Percentiles rank a stretch among this genome's conserved stretches.
These are phyloP conservation scores for Trichocladium uniseriatum DNA, from an alignment of 495 filamentous ascomycete genomes.

Conservation along the genomic window DNA sequence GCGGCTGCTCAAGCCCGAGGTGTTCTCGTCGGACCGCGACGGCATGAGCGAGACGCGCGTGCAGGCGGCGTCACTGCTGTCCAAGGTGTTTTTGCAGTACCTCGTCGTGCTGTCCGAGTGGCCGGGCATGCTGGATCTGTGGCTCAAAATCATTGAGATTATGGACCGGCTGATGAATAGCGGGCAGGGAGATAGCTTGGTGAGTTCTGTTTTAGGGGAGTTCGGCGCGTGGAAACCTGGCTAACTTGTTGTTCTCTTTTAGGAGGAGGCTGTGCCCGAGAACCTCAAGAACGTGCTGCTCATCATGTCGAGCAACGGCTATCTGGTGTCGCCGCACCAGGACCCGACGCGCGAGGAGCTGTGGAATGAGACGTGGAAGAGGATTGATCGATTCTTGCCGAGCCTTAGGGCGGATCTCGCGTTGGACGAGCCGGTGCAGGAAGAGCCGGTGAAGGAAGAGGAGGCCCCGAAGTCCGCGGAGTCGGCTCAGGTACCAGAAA, in stretches of 20 bases:
- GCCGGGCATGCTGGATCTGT: slow-evolving; percentile 89
- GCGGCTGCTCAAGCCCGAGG: slow-evolving; percentile 84
- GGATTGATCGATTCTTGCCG: slow-evolving; percentile 84
- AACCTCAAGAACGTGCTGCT: slow-evolving; percentile 93
- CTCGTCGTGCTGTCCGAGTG: slow-evolving; percentile 73
- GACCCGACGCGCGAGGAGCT: slow-evolving; percentile 50
- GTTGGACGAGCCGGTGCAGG: slow-evolving; percentile 30
- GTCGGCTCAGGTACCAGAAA: not conserved
- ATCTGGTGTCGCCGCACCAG: slow-evolving; percentile 63
- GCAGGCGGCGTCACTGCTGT: slow-evolving; percentile 81
- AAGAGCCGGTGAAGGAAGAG: slow-evolving; percentile 1
- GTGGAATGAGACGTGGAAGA: slow-evolving; percentile 77
- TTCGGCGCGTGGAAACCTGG: too few relatives aligned
- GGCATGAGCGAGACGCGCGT: slow-evolving; percentile 96
- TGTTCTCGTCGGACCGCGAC: slow-evolving; percentile 81
- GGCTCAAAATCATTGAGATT: slow-evolving; percentile 86
- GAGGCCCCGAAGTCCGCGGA: not conserved
- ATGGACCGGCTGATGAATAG: slow-evolving; percentile 96
- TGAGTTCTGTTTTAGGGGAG: slow-evolving; percentile 39
- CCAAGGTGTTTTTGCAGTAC: slow-evolving; percentile 93
- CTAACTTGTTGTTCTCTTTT: too few relatives aligned
- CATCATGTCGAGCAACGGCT: slow-evolving; percentile 87
- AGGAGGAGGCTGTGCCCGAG: slow-evolving; percentile 94
- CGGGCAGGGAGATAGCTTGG: slow-evolving; percentile 81
- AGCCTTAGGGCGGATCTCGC: slow-evolving; percentile 50